Evolutionary conservation across 305 asterid species (phyloP).

Genomic region (Rubia occidens): DNA sequence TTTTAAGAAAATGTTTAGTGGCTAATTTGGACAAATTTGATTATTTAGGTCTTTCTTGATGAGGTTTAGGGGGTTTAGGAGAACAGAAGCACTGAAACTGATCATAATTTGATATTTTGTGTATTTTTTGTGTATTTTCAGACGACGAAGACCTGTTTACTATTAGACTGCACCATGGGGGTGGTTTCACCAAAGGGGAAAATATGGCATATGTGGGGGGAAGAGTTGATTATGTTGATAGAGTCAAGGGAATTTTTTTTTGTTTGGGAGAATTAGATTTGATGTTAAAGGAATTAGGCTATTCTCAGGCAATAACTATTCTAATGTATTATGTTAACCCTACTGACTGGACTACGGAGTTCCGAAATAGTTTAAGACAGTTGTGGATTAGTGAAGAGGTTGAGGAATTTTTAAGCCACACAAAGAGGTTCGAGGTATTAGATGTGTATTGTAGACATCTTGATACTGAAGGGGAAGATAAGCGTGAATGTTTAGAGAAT

Average conservation of each 20-base stretch:
- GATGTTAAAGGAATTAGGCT: not conserved
- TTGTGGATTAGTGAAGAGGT: not conserved
- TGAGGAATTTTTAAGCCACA: not conserved
- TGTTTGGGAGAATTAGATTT: not conserved
- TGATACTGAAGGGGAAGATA: not conserved
- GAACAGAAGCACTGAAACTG: no score
- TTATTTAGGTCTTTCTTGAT: not conserved
- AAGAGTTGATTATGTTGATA: not conserved
- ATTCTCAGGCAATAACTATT: not conserved
- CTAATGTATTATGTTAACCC: not conserved
- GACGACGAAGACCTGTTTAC: not conserved
- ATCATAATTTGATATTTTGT: not conserved
- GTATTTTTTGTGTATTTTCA: not conserved
- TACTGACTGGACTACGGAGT: not conserved
- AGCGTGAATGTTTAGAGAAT: no score
- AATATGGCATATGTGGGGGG: not conserved
- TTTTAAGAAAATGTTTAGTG: not conserved
- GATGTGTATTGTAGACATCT: not conserved
- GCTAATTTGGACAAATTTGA: no score
- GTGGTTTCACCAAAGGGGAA: not conserved
- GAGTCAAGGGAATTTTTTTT: not conserved
- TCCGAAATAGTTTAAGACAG: not conserved
- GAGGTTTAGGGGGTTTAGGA: not conserved
- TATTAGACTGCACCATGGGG: not conserved
- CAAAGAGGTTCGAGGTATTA: not conserved